phyloP scores from a whole-genome alignment of 2,329 filamentous ascomycete genomes.

The Curvularia eragrostidis region DNA sequence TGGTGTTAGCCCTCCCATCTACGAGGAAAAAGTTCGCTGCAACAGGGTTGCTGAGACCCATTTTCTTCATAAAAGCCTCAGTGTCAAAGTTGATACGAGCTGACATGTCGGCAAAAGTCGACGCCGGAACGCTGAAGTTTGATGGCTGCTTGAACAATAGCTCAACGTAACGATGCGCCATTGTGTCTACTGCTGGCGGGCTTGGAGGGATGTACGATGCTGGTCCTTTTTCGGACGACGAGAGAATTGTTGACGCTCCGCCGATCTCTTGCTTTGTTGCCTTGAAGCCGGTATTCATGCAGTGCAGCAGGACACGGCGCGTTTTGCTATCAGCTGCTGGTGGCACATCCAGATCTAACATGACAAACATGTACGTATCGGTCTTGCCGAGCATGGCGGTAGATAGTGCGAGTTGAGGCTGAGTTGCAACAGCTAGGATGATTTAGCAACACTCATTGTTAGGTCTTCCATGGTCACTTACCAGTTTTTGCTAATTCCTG shows the following conservation, averaged over 20 bases:
- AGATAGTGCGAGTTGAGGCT: conserved; percentile 40
- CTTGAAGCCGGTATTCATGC: conserved; percentile 45
- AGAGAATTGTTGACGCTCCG: conserved; percentile 34
- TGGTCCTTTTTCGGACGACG: conserved; percentile 37
- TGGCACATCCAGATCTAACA: conserved; percentile 48
- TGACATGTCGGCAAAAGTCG: conserved; percentile 30
- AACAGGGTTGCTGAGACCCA: conserved; percentile 35
- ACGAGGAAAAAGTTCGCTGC: conserved; percentile 48
- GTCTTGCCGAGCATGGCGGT: conserved; percentile 19
- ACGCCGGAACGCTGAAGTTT: conserved; percentile 29
- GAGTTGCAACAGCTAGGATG: conserved; percentile 31
- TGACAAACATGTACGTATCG: conserved; percentile 45
- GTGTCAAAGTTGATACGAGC: conserved; percentile 42
- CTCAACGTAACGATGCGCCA: conserved; percentile 46
- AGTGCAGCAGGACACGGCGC: conserved; percentile 44
- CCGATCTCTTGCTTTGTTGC: conserved; percentile 37
- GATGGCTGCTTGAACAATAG: conserved; percentile 44
- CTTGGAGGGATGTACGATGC: conserved; percentile 42
- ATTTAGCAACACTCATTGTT: conserved; percentile 11
- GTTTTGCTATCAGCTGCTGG: conserved; percentile 28
- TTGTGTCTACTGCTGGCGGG: conserved; percentile 43
- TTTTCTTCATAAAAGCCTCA: conserved; percentile 33
- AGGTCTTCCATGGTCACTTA: conserved; percentile 12
- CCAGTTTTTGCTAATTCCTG: conserved; percentile 39
- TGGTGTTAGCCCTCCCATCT: conserved; percentile 34